Conservation (phyloP, 2,329 filamentous ascomycete genomes). For the Fusarium anguioides region DNA sequence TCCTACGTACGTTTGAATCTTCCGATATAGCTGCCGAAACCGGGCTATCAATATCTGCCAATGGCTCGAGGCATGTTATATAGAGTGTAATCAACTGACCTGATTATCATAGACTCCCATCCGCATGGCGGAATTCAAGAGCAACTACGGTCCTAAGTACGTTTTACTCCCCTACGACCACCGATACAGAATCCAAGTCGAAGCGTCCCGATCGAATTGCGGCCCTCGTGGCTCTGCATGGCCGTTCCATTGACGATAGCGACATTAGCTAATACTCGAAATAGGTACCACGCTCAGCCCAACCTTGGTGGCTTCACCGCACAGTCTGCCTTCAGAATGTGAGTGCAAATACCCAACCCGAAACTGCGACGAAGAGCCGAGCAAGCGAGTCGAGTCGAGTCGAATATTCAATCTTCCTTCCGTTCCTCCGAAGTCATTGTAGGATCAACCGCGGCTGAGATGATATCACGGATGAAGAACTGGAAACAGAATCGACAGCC, state of each 20-base stretch:
- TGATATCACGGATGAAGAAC: background rate
- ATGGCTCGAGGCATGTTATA: conserved; percentile 18
- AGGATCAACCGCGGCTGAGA: conserved; percentile 1
- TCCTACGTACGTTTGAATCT: conserved; percentile 50
- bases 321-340: conserved; percentile 62
- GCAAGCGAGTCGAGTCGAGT: conserved; percentile 19
- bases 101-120: conserved; percentile 56
- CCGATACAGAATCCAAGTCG: conserved; percentile 3
- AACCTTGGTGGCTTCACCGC: conserved; percentile 65
- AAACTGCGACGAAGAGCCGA: background rate
- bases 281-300: conserved; percentile 69
- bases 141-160: conserved; percentile 75
- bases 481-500: background rate
- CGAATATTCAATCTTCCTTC: conserved; percentile 25
- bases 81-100: conserved; percentile 46
- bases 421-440: conserved; percentile 36
- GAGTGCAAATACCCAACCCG: conserved; percentile 49
- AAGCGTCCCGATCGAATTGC: conserved; percentile 5
- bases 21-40: background rate
- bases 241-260: background rate
- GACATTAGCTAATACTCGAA: conserved; percentile 45
- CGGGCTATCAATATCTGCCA: background rate
- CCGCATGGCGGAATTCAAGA: conserved; percentile 65
- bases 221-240: background rate
- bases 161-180: conserved; percentile 25